Percentiles rank a stretch among this genome's conserved stretches.
Conservation (phyloP, 139 green algal genomes). For the Marvania coccoides region DNA sequence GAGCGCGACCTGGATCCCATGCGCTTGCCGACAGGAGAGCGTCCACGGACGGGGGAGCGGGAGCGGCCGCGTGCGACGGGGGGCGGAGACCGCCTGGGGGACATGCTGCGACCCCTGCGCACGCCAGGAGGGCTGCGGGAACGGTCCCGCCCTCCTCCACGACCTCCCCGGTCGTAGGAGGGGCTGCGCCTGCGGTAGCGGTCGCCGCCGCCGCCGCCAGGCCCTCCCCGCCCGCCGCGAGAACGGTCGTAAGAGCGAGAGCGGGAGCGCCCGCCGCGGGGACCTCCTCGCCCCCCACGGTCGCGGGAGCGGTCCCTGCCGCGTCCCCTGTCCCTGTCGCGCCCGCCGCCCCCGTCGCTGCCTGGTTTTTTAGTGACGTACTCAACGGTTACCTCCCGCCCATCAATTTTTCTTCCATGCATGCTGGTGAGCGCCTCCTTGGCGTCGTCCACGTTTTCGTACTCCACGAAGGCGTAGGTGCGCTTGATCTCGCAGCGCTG, state of each 20-base stretch:
- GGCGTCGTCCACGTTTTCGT: conserved; percentile 46
- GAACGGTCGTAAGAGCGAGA: not conserved
- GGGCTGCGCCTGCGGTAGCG: conserved; percentile 9
- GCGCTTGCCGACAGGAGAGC: too few relatives aligned
- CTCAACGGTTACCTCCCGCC: conserved; percentile 32
- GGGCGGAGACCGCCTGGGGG: not conserved
- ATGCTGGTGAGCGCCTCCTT: conserved; percentile 40
- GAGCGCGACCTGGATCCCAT: too few relatives aligned
- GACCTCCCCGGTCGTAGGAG: conserved; percentile 11
- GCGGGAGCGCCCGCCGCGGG: not conserved
- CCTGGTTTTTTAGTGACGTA: conserved; percentile 14
- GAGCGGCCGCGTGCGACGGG: not conserved
- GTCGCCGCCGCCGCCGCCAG: not conserved
- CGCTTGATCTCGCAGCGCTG: conserved; percentile 60
- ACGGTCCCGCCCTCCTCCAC: not conserved
- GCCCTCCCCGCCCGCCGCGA: not conserved
- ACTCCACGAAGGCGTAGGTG: conserved; percentile 72
- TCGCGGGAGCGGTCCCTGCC: not conserved
- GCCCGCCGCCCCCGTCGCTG: not conserved
- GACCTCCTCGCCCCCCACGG: not conserved
- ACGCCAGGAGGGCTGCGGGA: not conserved
- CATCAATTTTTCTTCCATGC: conserved; percentile 34
- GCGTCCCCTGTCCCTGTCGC: not conserved
- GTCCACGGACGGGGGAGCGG: not conserved
- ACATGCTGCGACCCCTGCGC: not conserved